Base-by-base conservation (phyloP, 306 rosid species). In the Acacia acuminata region DNA sequence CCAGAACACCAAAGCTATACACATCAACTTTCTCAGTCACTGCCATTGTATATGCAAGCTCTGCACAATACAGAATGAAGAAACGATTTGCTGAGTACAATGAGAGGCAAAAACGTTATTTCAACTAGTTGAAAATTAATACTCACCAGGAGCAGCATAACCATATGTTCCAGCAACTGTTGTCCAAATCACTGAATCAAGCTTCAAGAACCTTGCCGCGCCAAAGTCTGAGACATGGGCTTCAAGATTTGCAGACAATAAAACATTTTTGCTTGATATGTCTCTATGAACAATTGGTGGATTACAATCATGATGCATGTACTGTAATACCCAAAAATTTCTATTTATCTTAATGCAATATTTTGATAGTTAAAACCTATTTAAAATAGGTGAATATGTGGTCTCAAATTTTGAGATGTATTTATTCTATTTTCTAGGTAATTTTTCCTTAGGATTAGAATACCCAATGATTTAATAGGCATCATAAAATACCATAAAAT, bases 191-290 rank as follows among this genome's bases (percentile, higher is more conserved):
- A 32, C 9, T 15, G 70, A 32, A 66, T 66, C 13, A 5, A 5
- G 0, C 44, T 32, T 66, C 72, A 84, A 9, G 50, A 84, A 79
- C 47, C 73, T 73, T 24, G 86, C 79, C 0, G 75, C 50, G 14
- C 82, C 86, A 32, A 84, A 84, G 43, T 84, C 86, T 10, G 83
- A 56, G 25, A 83, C n/a, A 40, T 5, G 79, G 8, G 86, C 79
- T 78, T 61, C 71, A 4, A 72, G 50, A 27, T 20, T 68, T 19
- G 44, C 8, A 12, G 75, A 76, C 42, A 84, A n/a, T 15, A 84
- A 8, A n/a, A 79, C 34, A 4, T 84, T 84, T 22, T 79, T 79
- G 72, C 72, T 71, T 4, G 86, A 78, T 64, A 78, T 75, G 77
- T 83, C 86, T 13, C 83, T 65, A 1, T 65, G 70, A 32, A 65